Percentiles rank a stretch among this genome's conserved stretches.
Conservation (phyloP, 805 yeast species). For the Helenozyma baotianmanensis region DNA sequence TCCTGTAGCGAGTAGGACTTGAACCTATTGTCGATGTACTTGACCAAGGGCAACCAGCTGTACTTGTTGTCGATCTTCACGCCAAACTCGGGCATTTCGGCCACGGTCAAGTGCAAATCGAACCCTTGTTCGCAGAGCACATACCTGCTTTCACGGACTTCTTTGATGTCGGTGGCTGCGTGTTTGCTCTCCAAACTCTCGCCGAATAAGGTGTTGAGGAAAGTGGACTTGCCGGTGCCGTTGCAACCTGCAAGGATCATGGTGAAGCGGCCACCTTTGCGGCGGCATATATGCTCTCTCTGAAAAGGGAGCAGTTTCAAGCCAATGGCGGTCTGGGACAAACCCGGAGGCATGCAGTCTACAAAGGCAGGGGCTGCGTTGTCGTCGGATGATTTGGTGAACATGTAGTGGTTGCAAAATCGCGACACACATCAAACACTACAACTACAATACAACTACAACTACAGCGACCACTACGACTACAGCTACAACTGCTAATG, state of each 20-base stretch:
- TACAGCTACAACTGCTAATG: no score
- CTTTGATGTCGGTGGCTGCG: conserved; percentile 8
- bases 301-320: conserved; percentile 27
- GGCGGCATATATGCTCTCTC: conserved; percentile 18
- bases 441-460: no score
- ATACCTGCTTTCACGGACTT: conserved; percentile 24
- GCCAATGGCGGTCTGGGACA: no score
- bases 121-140: conserved; percentile 59
- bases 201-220: conserved; percentile 22
- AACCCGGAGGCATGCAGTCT: no score
- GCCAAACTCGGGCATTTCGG: conserved; percentile 78
- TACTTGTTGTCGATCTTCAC: conserved; percentile 52
- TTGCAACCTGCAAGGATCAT: conserved; percentile 35
- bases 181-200: conserved; percentile 11
- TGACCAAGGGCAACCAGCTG: conserved; percentile 44
- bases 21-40: conserved; percentile 78
- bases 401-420: no score
- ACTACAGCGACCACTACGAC: no score
- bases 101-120: conserved; percentile 53
- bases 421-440: no score
- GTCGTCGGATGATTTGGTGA: no score
- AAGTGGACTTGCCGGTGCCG: conserved; percentile 24
- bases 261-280: conserved; percentile 31
- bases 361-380: no score
- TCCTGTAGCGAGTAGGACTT: conserved; percentile 64